phyloP scores from a whole-genome alignment of 2,329 filamentous ascomycete genomes.

The Monilinia fructicola region DNA sequence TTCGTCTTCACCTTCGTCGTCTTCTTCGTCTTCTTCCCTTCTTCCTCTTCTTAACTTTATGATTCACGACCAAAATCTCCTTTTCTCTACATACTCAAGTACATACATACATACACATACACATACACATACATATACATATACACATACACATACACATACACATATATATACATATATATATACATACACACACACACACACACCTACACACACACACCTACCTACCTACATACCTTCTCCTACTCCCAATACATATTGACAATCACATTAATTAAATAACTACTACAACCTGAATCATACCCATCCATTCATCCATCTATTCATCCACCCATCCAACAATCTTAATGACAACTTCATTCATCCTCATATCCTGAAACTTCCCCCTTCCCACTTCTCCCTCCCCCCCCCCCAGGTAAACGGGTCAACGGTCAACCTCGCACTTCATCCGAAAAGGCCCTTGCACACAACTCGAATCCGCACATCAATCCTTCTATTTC shows the following conservation, averaged over 20 bases:
- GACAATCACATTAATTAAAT: too few species aligned
- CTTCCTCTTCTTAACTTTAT: not conserved
- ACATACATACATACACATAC: too few species aligned
- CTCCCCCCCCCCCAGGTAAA: not conserved
- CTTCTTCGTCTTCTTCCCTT: not conserved
- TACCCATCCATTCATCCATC: conserved; percentile 1
- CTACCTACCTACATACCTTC: not conserved
- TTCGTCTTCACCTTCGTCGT: too few species aligned
- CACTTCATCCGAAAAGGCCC: conserved; percentile 3
- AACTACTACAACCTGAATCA: not conserved
- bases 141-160: not conserved
- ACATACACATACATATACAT: not conserved
- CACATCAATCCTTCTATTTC: conserved; percentile 12
- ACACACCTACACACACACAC: too few species aligned
- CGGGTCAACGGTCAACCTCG: conserved; percentile 8
- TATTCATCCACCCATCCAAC: too few species aligned
- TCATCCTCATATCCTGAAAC: not conserved
- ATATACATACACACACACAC: not conserved
- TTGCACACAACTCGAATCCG: conserved; percentile 22
- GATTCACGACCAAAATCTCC: not conserved
- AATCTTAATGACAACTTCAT: conserved; percentile 4
- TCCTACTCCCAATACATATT: not conserved
- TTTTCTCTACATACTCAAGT: not conserved
- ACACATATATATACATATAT: too few species aligned
- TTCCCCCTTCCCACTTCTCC: too few species aligned